phyloP scores from a whole-genome alignment of 805 yeast genomes.

The Starmerella geochares region DNA sequence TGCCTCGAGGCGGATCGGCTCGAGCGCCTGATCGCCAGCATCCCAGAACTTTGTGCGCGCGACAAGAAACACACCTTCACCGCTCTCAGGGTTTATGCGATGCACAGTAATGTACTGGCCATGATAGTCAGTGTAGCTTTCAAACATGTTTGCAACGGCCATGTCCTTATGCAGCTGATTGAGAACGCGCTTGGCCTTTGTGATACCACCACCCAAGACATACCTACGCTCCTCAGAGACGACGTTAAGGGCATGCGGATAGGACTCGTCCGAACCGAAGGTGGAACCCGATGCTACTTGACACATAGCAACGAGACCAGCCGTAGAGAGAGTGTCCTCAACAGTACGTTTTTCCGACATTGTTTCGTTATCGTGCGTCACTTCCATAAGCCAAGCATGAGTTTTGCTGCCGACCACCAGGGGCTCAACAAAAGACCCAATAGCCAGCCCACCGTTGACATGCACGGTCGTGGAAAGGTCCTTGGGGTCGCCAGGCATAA shows the following conservation, averaged over 20 bases:
- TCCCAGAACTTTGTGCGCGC: conserved; percentile 69
- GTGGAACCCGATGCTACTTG: conserved; percentile 91
- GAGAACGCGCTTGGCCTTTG: conserved; percentile 47
- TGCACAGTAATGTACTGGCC: conserved; percentile 88
- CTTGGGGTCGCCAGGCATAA: conserved; percentile 86
- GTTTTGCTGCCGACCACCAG: conserved; percentile 51
- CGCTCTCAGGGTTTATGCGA: conserved; percentile 70
- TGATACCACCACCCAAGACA: conserved; percentile 52
- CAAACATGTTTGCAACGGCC: conserved; percentile 52
- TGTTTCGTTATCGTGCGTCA: conserved; percentile 91
- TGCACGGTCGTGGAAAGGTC: conserved; percentile 81
- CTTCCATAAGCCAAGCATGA: conserved; percentile 93
- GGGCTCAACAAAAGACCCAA: conserved; percentile 63
- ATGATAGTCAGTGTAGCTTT: conserved; percentile 89
- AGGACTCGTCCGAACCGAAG: conserved; percentile 87
- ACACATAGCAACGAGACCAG: conserved; percentile 87
- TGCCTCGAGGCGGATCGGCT: conserved; percentile 30
- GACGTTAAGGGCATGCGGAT: conserved; percentile 68
- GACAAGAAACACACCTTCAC: conserved; percentile 78
- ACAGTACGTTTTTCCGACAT: conserved; percentile 84
- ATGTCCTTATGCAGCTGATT: conserved; percentile 33
- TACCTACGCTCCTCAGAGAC: conserved; percentile 67
- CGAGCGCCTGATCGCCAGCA: conserved; percentile 28
- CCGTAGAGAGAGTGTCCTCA: conserved; percentile 89
- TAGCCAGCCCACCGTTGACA: conserved; percentile 89